Evolutionary conservation across 2,329 filamentous ascomycete genomes (phyloP).

Genomic region (Pseudogymnoascus sp.): DNA sequence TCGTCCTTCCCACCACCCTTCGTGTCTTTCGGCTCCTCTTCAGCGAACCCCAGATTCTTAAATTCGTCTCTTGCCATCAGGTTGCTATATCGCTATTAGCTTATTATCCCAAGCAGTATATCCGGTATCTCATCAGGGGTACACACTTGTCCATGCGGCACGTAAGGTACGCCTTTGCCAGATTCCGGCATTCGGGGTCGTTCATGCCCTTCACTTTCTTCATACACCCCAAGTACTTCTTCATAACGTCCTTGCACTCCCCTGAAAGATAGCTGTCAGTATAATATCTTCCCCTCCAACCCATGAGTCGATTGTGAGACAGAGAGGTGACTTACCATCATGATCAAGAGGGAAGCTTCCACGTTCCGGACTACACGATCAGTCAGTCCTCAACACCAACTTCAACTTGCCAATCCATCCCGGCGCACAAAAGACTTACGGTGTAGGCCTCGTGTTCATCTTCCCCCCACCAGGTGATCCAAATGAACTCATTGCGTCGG

Average conservation of each 20-base stretch:
- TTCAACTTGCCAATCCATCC: not conserved
- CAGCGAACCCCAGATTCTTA: slow-evolving; percentile 75
- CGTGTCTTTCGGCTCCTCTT: slow-evolving; percentile 23
- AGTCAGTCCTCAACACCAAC: not conserved
- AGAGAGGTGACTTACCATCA: slow-evolving; percentile 48
- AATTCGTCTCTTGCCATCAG: slow-evolving; percentile 95
- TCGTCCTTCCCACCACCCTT: slow-evolving; percentile 23
- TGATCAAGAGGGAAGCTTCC: slow-evolving; percentile 96
- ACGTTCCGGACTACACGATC: slow-evolving; percentile 61
- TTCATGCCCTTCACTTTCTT: slow-evolving; percentile 78
- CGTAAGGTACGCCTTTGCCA: slow-evolving; percentile 81
- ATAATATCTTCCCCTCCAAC: slow-evolving; percentile 9
- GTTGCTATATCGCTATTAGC: slow-evolving; percentile 48
- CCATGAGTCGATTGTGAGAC: slow-evolving; percentile 8
- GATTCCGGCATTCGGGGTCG: slow-evolving; percentile 70
- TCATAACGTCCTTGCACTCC: slow-evolving; percentile 89
- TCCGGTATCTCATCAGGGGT: not conserved
- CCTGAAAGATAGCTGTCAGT: slow-evolving; percentile 39
- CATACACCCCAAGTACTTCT: slow-evolving; percentile 76
- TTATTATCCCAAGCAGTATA: not conserved
- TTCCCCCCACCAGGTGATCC: slow-evolving; percentile 61
- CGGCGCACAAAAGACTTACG: slow-evolving; percentile 42
- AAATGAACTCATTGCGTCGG: slow-evolving; percentile 49
- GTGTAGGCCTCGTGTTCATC: slow-evolving; percentile 57
- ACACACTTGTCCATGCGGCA: slow-evolving; percentile 92